phyloP scores from a whole-genome alignment of 2,329 filamentous ascomycete species.

The Xylariaceae sp. region DNA sequence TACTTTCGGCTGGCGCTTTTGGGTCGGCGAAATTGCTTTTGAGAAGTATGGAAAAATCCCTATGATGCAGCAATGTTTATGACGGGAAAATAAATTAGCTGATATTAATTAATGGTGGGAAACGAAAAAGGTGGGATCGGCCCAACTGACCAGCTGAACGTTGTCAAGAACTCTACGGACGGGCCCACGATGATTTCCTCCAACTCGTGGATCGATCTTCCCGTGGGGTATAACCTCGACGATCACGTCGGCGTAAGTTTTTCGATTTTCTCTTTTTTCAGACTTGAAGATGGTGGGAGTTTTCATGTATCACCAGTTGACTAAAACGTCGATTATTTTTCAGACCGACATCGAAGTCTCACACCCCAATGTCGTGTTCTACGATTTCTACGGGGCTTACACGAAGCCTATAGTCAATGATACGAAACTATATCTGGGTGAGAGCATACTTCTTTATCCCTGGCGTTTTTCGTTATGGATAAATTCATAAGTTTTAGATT shows the following conservation, averaged over 20 bases:
- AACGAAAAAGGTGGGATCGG: conserved; percentile 63
- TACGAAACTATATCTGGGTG: conserved; percentile 39
- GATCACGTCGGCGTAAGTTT: conserved; percentile 44
- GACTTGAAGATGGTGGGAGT: too few relatives aligned
- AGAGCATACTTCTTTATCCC: too few relatives aligned
- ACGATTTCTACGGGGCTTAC: conserved; percentile 62
- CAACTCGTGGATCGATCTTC: conserved; percentile 51
- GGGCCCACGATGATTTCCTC: conserved; percentile 44
- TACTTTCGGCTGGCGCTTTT: conserved; percentile 64
- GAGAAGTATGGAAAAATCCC: conserved; percentile 39
- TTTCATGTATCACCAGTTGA: background rate
- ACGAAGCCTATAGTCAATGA: conserved; percentile 41
- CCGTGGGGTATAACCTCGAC: conserved; percentile 54
- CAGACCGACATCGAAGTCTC: conserved; percentile 42
- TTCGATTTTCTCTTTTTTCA: background rate
- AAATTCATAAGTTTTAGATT: conserved; percentile 1
- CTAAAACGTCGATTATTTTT: background rate
- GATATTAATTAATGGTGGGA: too few relatives aligned
- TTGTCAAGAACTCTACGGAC: conserved; percentile 47
- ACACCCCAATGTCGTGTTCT: conserved; percentile 47
- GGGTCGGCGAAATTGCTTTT: conserved; percentile 64
- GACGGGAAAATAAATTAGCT: conserved; percentile 7
- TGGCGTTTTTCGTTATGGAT: too few relatives aligned
- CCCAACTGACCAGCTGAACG: conserved; percentile 51
- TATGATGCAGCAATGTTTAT: background rate